Evolutionary conservation across 768 basidiomycete genomes (phyloP).

Genomic region (Suillus decipiens): DNA sequence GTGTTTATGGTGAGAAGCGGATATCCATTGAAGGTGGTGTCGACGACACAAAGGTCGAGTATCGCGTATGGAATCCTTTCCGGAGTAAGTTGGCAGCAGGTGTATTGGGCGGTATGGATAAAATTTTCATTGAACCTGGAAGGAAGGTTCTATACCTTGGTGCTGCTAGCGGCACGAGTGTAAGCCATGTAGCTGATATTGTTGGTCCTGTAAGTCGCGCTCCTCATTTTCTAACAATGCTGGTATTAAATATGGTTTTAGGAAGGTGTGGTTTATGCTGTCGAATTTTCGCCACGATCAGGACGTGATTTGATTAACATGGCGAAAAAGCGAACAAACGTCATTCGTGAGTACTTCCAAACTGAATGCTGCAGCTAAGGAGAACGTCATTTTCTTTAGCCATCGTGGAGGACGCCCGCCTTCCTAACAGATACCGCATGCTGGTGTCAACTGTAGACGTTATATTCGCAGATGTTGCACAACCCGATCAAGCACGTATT

Average conservation of each 20-base stretch:
- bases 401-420: conserved; percentile 95
- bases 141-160: conserved; percentile 97
- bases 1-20: conserved; percentile 98
- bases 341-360: conserved; percentile 73
- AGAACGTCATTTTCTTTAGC: conserved; percentile 45
- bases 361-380: conserved; percentile 1
- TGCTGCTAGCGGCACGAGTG: conserved; percentile 96
- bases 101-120: conserved; percentile 91
- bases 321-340: conserved; percentile 99
- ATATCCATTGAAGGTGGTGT: conserved; percentile 79
- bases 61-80: conserved; percentile 99
- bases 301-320: conserved; percentile 98
- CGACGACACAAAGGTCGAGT: conserved; percentile 89
- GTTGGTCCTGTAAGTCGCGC: conserved; percentile 80
- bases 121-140: conserved; percentile 91
- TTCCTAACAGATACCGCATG: conserved; percentile 97
- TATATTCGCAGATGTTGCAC: conserved; percentile 97
- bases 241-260: conserved; percentile 33
- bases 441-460: conserved; percentile 94
- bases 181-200: conserved; percentile 98
- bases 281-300: conserved; percentile 95
- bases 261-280: conserved; percentile 97
- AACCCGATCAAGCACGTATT: conserved; percentile 98
- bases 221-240: conserved; percentile 8
- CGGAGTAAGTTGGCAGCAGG: conserved; percentile 95